These are phyloP conservation scores for Hydrangea macrophylla DNA, from an alignment of 148 eudicot genomes.

Conservation along the genomic window DNA sequence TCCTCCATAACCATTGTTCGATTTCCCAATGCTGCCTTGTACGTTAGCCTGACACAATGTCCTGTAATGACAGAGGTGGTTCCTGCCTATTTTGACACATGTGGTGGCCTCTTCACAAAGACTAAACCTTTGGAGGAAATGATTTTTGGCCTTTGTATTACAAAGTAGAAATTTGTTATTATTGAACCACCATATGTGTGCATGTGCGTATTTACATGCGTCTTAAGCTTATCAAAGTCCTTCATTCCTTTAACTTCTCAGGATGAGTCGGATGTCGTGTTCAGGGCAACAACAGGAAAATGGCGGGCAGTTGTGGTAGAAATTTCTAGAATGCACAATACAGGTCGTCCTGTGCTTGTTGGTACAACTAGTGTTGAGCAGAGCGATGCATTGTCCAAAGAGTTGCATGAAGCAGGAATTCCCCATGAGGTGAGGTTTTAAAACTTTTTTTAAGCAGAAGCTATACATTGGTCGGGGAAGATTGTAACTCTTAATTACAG, in stretches of 20 bases:
- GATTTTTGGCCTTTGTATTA: no score
- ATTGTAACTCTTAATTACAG: neutral
- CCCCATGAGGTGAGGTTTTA: constrained; percentile 71
- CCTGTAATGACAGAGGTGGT: no score
- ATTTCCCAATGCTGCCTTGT: no score
- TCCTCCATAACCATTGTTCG: no score
- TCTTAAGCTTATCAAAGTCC: constrained; percentile 6
- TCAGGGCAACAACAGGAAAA: constrained; percentile 82
- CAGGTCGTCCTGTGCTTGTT: constrained; percentile 96
- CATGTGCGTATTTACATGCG: constrained; percentile 4
- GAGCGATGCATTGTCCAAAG: constrained; percentile 84
- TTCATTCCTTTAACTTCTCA: constrained; percentile 22
- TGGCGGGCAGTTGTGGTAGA: constrained; percentile 96
- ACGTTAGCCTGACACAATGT: no score
- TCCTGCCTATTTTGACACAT: no score
- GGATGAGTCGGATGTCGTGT: constrained; percentile 99
- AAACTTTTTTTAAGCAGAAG: neutral
- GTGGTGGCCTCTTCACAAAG: no score
- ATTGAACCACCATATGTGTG: neutral
- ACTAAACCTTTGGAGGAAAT: no score
- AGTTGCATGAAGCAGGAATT: constrained; percentile 82
- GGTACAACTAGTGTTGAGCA: constrained; percentile 99
- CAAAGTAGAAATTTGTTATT: neutral
- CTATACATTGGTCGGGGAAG: neutral
- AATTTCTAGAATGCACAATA: constrained; percentile 94